Evolutionary conservation across 306 rosid genomes (phyloP).

Genomic region (Medicago lupulina): DNA sequence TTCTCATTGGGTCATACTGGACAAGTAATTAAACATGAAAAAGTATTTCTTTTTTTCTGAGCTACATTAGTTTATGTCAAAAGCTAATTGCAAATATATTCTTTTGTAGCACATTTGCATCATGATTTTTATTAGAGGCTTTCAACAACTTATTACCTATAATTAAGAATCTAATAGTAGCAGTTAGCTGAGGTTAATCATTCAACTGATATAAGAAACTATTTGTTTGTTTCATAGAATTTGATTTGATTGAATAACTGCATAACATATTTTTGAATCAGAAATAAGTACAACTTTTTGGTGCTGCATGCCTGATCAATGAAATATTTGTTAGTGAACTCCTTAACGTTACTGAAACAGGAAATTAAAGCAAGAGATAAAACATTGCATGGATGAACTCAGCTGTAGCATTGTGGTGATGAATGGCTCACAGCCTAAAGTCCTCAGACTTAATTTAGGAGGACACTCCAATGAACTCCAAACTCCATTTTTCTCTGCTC

Average conservation of each 20-base stretch:
- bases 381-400: constrained; percentile 87
- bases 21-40: constrained; percentile 86
- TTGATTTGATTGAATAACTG: constrained; percentile 34
- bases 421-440: constrained; percentile 82
- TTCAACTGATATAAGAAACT: constrained; percentile 25
- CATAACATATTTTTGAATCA: constrained; percentile 15
- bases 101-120: constrained; percentile 5
- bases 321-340: constrained; percentile 29
- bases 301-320: constrained; percentile 3
- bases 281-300: constrained; percentile 27
- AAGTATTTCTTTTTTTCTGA: constrained; percentile 76
- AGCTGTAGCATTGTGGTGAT: constrained; percentile 84
- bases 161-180: constrained; percentile 3
- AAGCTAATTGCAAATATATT: constrained; percentile 39
- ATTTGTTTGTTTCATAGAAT: constrained; percentile 2
- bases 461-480: constrained; percentile 72
- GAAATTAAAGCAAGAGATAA: constrained; percentile 87
- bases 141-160: constrained; percentile 20
- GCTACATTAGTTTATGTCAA: constrained; percentile 47
- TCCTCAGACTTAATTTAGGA: constrained; percentile 81
- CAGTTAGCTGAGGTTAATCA: constrained; percentile 18
- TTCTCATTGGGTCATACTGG: constrained; percentile 97
- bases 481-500: constrained; percentile 80
- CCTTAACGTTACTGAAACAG: constrained; percentile 55
- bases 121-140: constrained; percentile 24